Evolutionary conservation across 441 rosid species (phyloP).

Genomic region (Erodium moschatum): DNA sequence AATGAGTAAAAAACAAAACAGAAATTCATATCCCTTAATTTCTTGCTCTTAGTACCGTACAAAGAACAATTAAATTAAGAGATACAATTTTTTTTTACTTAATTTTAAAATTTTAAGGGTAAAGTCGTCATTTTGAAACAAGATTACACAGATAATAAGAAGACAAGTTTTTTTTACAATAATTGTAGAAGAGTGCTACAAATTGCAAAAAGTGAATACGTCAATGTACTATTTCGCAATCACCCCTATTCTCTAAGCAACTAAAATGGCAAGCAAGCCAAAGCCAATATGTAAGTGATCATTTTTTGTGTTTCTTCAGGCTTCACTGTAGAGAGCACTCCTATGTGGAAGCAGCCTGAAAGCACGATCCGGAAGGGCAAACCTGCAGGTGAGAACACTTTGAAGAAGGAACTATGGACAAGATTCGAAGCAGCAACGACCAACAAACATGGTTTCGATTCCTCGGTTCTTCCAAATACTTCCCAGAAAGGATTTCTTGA

Average conservation of each 20-base stretch:
- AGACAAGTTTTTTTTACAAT: too few relatives aligned
- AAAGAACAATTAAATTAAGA: too few relatives aligned
- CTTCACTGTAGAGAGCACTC: slow-evolving; percentile 45
- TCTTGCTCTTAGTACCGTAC: too few relatives aligned
- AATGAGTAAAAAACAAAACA: too few relatives aligned
- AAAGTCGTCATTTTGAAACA: too few relatives aligned
- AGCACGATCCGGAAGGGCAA: slow-evolving; percentile 43
- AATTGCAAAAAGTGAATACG: too few relatives aligned
- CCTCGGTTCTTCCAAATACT: slow-evolving; percentile 28
- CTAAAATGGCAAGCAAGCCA: neutral
- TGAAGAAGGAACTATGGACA: slow-evolving; percentile 90
- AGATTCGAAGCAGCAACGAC: slow-evolving; percentile 77
- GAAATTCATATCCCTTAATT: too few relatives aligned
- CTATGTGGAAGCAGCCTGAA: slow-evolving; percentile 48
- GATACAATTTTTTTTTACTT: too few relatives aligned
- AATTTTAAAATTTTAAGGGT: too few relatives aligned
- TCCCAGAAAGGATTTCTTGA: slow-evolving; percentile 67
- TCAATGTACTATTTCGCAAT: too few relatives aligned
- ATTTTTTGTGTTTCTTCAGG: slow-evolving; percentile 24
- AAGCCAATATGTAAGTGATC: neutral
- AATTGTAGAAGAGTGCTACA: too few relatives aligned
- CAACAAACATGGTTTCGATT: slow-evolving; percentile 24
- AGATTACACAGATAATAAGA: too few relatives aligned
- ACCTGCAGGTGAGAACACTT: slow-evolving; percentile 71
- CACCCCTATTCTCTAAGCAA: neutral